phyloP scores from a whole-genome alignment of 345 rosid genomes.

The Conringia planisiliqua region DNA sequence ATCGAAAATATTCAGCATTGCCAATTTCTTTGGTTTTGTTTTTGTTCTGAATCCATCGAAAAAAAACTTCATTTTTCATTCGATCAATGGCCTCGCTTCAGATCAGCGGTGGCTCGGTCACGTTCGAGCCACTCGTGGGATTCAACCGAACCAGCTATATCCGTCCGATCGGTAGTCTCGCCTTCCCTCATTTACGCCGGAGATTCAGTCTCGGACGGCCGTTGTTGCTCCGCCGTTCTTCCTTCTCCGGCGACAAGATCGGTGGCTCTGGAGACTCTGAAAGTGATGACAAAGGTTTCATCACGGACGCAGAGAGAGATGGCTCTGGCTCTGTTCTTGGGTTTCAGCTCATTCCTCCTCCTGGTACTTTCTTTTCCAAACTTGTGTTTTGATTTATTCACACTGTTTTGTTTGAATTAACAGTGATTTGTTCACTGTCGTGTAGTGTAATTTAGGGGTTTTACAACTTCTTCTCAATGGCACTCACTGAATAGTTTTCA shows the following conservation, averaged over 20 bases:
- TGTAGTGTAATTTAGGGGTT: background rate
- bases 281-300: conserved; percentile 31
- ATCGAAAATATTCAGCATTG: background rate
- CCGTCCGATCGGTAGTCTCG: conserved; percentile 20
- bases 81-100: conserved; percentile 49
- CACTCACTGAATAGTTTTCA: background rate
- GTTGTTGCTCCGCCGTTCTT: conserved; percentile 34
- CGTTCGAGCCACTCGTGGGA: conserved; percentile 17
- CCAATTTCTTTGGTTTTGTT: background rate
- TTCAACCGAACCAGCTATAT: background rate
- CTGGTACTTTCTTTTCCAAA: conserved; percentile 32
- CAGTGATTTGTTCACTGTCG: background rate
- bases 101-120: conserved; percentile 21
- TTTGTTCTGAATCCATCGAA: background rate
- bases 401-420: background rate
- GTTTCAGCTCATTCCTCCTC: conserved; percentile 56
- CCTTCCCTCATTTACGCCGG: conserved; percentile 29
- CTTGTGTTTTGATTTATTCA: background rate
- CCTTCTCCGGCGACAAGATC: background rate
- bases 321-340: conserved; percentile 61
- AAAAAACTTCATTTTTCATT: background rate
- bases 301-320: conserved; percentile 56
- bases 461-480: background rate
- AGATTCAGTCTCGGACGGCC: conserved; percentile 23
- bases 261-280: conserved; percentile 26